Evolutionary conservation across 352 stramenopile genomes (phyloP).

Genomic region (Plasmopara viticola): DNA sequence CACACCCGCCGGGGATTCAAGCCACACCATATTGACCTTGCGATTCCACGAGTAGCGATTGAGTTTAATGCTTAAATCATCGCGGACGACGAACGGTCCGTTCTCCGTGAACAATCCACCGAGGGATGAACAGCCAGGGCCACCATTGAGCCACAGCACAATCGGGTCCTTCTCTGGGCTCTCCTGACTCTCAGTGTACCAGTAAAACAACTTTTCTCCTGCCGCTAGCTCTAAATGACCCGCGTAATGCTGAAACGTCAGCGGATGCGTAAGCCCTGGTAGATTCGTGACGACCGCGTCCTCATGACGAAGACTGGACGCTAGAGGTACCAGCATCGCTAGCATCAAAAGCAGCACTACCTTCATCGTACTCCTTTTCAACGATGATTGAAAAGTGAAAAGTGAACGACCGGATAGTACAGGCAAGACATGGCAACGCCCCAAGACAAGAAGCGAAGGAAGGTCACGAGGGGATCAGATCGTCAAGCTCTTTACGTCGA

Average conservation of each 20-base stretch:
- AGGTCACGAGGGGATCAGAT: neutral
- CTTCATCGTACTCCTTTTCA: conserved; percentile 29
- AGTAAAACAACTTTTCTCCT: conserved; percentile 74
- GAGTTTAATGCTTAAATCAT: conserved; percentile 45
- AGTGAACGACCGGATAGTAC: too few species aligned
- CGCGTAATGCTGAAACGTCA: conserved; percentile 68
- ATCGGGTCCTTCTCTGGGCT: conserved; percentile 53
- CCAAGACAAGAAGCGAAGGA: too few species aligned
- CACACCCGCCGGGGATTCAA: conserved; percentile 67
- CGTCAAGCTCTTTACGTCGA: neutral
- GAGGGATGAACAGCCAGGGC: conserved; percentile 69
- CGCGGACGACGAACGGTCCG: conserved; percentile 60
- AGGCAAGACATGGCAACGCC: too few species aligned
- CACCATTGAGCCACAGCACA: conserved; percentile 79
- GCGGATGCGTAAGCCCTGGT: conserved; percentile 33
- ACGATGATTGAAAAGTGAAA: conserved; percentile 11
- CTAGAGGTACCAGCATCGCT: conserved; percentile 10
- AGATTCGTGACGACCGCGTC: conserved; percentile 46
- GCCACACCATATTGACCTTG: conserved; percentile 71
- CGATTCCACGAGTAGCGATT: conserved; percentile 78
- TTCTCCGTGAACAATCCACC: conserved; percentile 64
- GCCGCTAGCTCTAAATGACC: conserved; percentile 46
- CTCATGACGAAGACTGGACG: conserved; percentile 24
- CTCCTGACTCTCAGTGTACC: conserved; percentile 67
- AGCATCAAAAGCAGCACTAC: conserved; percentile 34